Evolutionary conservation across 169 alveolate species (phyloP).

Genomic region (Neospora caninum): DNA sequence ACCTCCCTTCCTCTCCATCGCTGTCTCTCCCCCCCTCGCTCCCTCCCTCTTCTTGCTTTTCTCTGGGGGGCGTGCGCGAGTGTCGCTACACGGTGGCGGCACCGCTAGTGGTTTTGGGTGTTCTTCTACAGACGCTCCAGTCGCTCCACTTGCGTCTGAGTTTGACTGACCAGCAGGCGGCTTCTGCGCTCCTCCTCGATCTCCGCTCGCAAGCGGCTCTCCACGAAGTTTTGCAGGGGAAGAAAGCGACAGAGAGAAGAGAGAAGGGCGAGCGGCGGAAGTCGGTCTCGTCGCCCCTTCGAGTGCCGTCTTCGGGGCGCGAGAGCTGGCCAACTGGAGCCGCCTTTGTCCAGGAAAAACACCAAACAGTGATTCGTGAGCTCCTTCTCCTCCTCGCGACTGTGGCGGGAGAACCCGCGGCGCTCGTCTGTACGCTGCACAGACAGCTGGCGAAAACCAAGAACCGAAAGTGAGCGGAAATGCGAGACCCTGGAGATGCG

Average conservation of each 20-base stretch:
- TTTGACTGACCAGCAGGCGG: neutral
- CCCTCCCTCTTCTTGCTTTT: neutral
- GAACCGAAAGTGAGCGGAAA: slow-evolving; percentile 1
- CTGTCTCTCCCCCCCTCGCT: neutral
- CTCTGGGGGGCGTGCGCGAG: neutral
- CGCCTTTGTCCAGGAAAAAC: neutral
- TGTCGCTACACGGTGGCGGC: slow-evolving; percentile 27
- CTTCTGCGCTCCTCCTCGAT: neutral
- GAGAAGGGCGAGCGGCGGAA: neutral
- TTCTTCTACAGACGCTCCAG: neutral
- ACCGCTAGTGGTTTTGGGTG: neutral
- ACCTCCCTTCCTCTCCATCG: neutral
- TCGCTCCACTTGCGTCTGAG: neutral
- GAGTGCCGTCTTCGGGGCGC: too few relatives aligned
- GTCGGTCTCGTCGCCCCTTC: neutral
- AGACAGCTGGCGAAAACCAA: neutral
- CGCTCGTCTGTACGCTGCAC: slow-evolving; percentile 9
- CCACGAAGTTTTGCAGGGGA: neutral
- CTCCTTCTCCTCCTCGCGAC: neutral
- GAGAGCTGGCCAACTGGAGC: neutral
- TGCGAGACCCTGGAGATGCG: neutral
- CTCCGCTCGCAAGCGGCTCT: neutral
- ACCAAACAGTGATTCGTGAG: neutral
- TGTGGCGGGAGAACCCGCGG: neutral
- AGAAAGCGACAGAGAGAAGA: neutral